Percentiles rank a stretch among this genome's conserved stretches.
Evolutionary conservation across 2,329 filamentous ascomycete genomes (phyloP).

Genomic region (Parafenestella ontariensis): DNA sequence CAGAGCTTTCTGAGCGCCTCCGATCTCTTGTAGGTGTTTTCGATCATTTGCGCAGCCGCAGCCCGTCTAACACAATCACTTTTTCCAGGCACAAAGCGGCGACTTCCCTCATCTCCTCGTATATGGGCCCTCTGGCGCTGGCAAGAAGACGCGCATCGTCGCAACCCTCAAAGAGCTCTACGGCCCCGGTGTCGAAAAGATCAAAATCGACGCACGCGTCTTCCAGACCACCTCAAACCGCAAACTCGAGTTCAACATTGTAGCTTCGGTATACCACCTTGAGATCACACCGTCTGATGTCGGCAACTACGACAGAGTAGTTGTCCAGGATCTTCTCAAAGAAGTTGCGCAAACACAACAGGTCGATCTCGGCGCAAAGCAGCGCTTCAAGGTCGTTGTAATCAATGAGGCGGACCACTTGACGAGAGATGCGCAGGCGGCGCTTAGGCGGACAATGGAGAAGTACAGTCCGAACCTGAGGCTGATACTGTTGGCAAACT

Average conservation of each 20-base stretch:
- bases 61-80: conserved; percentile 3
- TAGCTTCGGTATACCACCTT: conserved; percentile 94
- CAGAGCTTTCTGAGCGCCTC: conserved; percentile 85
- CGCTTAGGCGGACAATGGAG: conserved; percentile 95
- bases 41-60: neutral
- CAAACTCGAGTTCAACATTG: conserved; percentile 99
- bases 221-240: conserved; percentile 96
- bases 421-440: conserved; percentile 92
- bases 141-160: conserved; percentile 97
- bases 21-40: conserved; percentile 74
- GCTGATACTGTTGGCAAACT: conserved; percentile 91
- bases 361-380: conserved; percentile 89
- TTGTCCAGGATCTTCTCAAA: conserved; percentile 93
- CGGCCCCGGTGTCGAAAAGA: conserved; percentile 97
- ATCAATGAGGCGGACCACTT: conserved; percentile 99
- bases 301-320: conserved; percentile 93
- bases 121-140: conserved; percentile 94
- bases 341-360: conserved; percentile 99
- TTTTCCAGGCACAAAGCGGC: conserved; percentile 82
- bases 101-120: conserved; percentile 98
- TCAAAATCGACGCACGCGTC: conserved; percentile 97
- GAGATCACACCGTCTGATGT: conserved; percentile 98
- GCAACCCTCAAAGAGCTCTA: conserved; percentile 95
- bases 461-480: conserved; percentile 97
- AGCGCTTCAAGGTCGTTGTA: conserved; percentile 97